These are phyloP conservation scores for Sarocladium oryzae DNA, from an alignment of 2,329 filamentous ascomycete genomes.

Conservation along the genomic window DNA sequence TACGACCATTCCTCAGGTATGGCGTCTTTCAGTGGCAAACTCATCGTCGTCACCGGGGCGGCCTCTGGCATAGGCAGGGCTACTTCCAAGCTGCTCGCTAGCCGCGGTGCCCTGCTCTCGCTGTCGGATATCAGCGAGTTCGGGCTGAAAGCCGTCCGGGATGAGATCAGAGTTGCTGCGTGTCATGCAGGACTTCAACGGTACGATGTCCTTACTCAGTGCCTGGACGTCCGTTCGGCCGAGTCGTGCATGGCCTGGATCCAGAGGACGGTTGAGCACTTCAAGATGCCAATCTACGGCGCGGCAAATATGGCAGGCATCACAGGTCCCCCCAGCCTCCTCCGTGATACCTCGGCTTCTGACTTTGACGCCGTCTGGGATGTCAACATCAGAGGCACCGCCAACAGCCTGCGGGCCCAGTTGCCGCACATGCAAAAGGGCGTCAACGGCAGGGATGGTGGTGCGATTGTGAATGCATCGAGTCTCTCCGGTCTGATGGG, in stretches of 20 bases:
- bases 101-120: constrained; percentile 36
- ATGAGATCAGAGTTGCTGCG: neutral
- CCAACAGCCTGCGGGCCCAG: constrained; percentile 22
- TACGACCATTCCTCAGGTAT: neutral
- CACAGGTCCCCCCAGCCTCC: constrained; percentile 16
- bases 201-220: constrained; percentile 10
- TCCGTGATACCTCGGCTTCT: constrained; percentile 18
- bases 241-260: constrained; percentile 28
- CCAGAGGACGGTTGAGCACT: constrained; percentile 20
- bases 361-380: constrained; percentile 18
- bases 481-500: constrained; percentile 34
- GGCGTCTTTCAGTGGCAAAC: constrained; percentile 23
- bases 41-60: constrained; percentile 42
- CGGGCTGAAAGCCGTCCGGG: neutral
- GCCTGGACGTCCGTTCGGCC: constrained; percentile 24
- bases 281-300: constrained; percentile 25
- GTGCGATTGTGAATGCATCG: constrained; percentile 39
- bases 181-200: neutral
- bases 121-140: constrained; percentile 34
- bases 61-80: constrained; percentile 43
- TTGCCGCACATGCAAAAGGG: constrained; percentile 10
- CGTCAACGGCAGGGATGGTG: constrained; percentile 23
- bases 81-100: constrained; percentile 36
- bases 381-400: constrained; percentile 22
- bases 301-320: constrained; percentile 33